Evolutionary conservation across 495 filamentous ascomycete species (phyloP).

Genomic region (Trichoderma gamsii): DNA sequence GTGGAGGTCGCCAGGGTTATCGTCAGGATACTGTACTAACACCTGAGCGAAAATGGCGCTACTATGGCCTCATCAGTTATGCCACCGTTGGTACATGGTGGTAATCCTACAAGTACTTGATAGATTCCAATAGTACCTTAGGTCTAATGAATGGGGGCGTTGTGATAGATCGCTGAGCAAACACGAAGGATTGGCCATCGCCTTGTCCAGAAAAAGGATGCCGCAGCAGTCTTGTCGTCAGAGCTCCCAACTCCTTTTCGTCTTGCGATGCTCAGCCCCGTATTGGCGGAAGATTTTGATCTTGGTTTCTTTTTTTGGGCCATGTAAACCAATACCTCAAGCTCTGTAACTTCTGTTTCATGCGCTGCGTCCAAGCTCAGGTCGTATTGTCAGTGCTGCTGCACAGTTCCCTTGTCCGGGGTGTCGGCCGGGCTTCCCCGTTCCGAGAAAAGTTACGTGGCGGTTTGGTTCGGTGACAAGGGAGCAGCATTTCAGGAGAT

Average conservation of each 20-base stretch:
- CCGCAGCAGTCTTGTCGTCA: too few relatives aligned
- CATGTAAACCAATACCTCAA: neutral
- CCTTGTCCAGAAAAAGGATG: too few relatives aligned
- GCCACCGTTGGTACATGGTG: neutral
- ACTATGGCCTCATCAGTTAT: neutral
- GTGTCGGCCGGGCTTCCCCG: slow-evolving; percentile 12
- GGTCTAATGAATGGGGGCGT: too few relatives aligned
- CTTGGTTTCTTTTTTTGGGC: neutral
- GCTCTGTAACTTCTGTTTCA: slow-evolving; percentile 13
- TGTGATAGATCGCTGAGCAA: too few relatives aligned
- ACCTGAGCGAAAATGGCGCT: neutral
- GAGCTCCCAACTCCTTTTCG: neutral
- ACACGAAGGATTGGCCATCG: too few relatives aligned
- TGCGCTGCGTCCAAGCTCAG: neutral
- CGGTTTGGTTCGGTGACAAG: slow-evolving; percentile 12
- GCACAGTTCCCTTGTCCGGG: neutral
- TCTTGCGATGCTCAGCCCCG: neutral
- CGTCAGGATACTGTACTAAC: neutral
- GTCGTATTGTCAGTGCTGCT: neutral
- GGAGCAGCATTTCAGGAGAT: slow-evolving; percentile 10
- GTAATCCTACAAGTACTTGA: neutral
- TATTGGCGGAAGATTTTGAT: slow-evolving; percentile 7
- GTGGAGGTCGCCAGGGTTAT: slow-evolving; percentile 7
- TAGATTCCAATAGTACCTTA: neutral
- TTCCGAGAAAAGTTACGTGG: slow-evolving; percentile 12